Evolutionary conservation across 257 asterid genomes (phyloP).

Genomic region (Solanum pimpinellifolium): DNA sequence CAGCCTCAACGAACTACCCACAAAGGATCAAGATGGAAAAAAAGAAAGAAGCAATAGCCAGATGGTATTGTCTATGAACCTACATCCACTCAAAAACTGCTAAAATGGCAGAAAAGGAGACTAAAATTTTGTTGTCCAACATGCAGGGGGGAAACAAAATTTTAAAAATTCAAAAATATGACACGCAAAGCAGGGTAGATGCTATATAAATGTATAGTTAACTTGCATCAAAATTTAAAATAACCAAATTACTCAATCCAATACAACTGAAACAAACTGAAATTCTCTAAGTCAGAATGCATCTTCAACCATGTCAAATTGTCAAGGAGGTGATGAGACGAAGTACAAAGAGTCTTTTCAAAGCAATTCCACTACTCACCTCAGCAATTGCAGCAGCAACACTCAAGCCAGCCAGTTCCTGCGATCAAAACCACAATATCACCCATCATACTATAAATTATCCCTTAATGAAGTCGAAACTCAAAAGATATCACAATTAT

Average conservation of each 20-base stretch:
- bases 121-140: background rate
- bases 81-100: background rate
- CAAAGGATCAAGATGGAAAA: background rate
- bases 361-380: conserved; percentile 23
- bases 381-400: conserved; percentile 89
- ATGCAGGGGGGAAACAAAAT: background rate
- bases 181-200: background rate
- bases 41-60: background rate
- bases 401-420: conserved; percentile 99
- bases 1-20: background rate
- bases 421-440: conserved; percentile 8
- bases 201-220: background rate
- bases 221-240: background rate
- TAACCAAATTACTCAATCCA: background rate
- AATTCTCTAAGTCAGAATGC: background rate
- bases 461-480: background rate
- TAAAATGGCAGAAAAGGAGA: background rate
- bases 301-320: background rate
- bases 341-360: background rate
- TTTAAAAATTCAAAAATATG: background rate
- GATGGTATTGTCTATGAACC: background rate
- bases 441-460: background rate
- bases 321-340: background rate
- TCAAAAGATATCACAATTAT: background rate
- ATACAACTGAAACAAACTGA: background rate